phyloP scores from a whole-genome alignment of 768 basidiomycete genomes.

The Macrocybe gigantea region DNA sequence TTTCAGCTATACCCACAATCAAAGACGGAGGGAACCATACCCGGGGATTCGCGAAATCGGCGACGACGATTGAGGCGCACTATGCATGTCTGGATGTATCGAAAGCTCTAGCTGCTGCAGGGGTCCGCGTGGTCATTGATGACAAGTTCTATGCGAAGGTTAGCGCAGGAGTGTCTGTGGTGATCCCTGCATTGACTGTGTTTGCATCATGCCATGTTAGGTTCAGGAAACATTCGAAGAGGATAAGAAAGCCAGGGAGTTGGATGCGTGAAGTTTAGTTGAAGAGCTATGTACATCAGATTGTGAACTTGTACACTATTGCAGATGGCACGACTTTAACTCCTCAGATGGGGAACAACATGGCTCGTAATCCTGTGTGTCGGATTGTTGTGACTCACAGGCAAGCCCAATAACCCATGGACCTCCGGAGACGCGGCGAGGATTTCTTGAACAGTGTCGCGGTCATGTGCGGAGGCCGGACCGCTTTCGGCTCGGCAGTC shows the following conservation, averaged over 20 bases:
- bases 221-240: conserved; percentile 45
- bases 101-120: conserved; percentile 67
- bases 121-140: conserved; percentile 65
- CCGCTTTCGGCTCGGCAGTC: no score
- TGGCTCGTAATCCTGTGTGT: no score
- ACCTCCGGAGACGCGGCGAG: no score
- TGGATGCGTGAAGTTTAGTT: no score
- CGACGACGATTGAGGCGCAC: conserved; percentile 56
- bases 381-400: no score
- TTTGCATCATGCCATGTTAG: conserved; percentile 19
- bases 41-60: conserved; percentile 55
- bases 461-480: no score
- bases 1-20: conserved; percentile 68
- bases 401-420: no score
- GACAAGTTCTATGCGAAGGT: conserved; percentile 57
- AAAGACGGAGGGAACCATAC: conserved; percentile 77
- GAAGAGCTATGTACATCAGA: no score
- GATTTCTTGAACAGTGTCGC: no score
- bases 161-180: conserved; percentile 4
- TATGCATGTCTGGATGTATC: conserved; percentile 61
- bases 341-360: no score
- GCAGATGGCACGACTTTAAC: no score
- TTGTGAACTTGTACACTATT: not conserved
- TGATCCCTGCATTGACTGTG: not conserved
- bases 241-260: conserved; percentile 14